Percentiles rank a stretch among this genome's conserved stretches.
Evolutionary conservation across 1,284 basidiomycete species (phyloP).

Genomic region (Phylloboletellus chloephorus): DNA sequence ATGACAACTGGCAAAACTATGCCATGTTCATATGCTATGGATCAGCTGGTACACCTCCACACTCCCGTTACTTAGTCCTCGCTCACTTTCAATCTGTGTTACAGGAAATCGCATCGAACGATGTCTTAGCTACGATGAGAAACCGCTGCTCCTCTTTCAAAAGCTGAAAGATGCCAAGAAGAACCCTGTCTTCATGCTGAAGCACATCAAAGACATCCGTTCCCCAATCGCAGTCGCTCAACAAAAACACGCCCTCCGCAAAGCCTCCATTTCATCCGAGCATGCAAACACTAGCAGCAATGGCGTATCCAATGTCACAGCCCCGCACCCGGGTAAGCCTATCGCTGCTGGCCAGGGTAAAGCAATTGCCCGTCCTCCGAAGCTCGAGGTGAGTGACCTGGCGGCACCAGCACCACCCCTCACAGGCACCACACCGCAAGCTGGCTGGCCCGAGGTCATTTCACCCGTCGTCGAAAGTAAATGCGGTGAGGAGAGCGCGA

Average conservation of each 20-base stretch:
- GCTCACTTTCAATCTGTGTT: conserved; percentile 1
- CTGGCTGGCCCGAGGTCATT: conserved; percentile 70
- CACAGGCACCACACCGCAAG: conserved; percentile 53
- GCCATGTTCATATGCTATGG: conserved; percentile 99
- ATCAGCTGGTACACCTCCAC: conserved; percentile 60
- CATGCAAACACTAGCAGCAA: conserved; percentile 12
- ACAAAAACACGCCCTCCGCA: conserved; percentile 85
- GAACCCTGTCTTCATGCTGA: conserved; percentile 97
- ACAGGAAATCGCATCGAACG: conserved; percentile 80
- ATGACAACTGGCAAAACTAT: conserved; percentile 98
- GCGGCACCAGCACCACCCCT: conserved; percentile 37
- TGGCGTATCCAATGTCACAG: conserved; percentile 19
- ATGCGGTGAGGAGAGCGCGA: conserved; percentile 33
- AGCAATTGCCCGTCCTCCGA: conserved; percentile 48
- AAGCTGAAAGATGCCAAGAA: conserved; percentile 96
- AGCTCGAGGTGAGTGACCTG: conserved; percentile 59
- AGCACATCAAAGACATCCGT: conserved; percentile 97
- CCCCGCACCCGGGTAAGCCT: conserved; percentile 23
- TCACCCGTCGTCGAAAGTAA: conserved; percentile 55
- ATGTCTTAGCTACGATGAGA: conserved; percentile 96
- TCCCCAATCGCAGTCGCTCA: conserved; percentile 94
- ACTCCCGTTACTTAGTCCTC: neutral
- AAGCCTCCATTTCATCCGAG: conserved; percentile 46
- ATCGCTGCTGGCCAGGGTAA: conserved; percentile 28
- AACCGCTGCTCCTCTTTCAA: conserved; percentile 94